Evolutionary conservation across 192 early-diverging fungal species (phyloP), one percentile per base, ranked within the genome.

Genomic region (Haplosporangium gracile): DNA sequence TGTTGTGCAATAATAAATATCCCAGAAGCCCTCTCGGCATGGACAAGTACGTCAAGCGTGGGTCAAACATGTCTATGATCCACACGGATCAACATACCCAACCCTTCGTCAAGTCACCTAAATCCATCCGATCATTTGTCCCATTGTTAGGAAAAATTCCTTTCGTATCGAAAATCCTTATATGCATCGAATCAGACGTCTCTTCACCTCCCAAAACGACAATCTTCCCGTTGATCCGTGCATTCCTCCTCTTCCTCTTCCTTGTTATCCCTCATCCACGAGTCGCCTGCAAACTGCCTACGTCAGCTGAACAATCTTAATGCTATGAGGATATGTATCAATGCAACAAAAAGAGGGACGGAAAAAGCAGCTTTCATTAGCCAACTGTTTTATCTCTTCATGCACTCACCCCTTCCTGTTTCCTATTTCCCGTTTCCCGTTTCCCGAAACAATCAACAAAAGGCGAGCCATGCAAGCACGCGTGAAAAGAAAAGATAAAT

Each of bases 301-400:
- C 20, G 38, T 39, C 42, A 76, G n/a, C 38, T 76, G 75, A n/a
- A 76, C 75, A 65, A 63, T 42, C 38, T 76, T 65, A 40, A 68
- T 55, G 36, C 75, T 76, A 75, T 16, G 11, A 60, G 1, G 11
- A 32, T 15, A 32, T 4, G 36, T 36, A 36, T 36, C 55, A 8
- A 65, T 51, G 24, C 60, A 16, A 6, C 24, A 63, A 26, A 63
- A 63, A 8, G 7, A 15, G 2, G 26, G 29, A 10, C n/a, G 11
- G 60, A 49, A 20, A 16, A 20, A 16, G 47, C 3, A 16, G 15
- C 5, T 51, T 51, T 65, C 26, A 26, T 57, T 65, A 65, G 11
- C 32, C 26, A 65, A 65, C 9, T 65, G 49, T 51, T 18, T 22
- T 68, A 29, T 26, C n/a, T 68, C 65, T 32, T 4, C 32, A 68